Evolutionary conservation across 2,329 filamentous ascomycete genomes (phyloP), one percentile per base, ranked within the genome.

Genomic region (Penicillium griseofulvum): DNA sequence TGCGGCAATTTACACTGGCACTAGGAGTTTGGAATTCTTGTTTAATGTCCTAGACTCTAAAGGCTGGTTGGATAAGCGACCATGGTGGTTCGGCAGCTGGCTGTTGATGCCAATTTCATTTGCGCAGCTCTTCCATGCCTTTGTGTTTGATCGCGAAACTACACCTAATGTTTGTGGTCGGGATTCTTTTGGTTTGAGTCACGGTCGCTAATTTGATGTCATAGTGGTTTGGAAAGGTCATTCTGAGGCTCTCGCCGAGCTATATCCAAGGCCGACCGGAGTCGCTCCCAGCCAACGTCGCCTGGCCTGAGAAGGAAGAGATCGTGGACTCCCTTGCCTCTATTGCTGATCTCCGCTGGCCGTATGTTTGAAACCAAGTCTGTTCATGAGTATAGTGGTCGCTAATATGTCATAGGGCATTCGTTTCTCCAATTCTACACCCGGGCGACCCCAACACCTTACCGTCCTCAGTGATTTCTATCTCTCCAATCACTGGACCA

Each of bases 71-170:
- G 83, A 82, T 66, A 82, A 85, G 63, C 83, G 87, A 63, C 91
- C 92, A 0, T 88, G 85, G 84, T 93, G 89, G 89, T 89, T 89
- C 76, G 89, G 89, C 22, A 91, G 88, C 70, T 93, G 89, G 89
- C 78, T 92, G 78, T 71, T 92, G 64, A 89, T 91, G 78, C 89
- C 89, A 1, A 68, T 92, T 29, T 85, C 88, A 1, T 87, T 85
- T 67, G 89, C 88, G 9, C 89, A 93, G 77, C 76, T 93, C 59
- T 76, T 92, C 47, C 87, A 92, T 71, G 86, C 89, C 0, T 84
- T 87, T 62, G 81, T 91, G 7, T 91, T 91, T 71, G 88, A 93
- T 71, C 80, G 85, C 52, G 89, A 92, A 63, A 88, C 86, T 64
- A 86, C 88, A 60, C 87, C 88, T 0, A 78, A 76, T 69, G 84